Conservation (phyloP, 768 basidiomycete genomes). For the Tephrocybe sp. region DNA sequence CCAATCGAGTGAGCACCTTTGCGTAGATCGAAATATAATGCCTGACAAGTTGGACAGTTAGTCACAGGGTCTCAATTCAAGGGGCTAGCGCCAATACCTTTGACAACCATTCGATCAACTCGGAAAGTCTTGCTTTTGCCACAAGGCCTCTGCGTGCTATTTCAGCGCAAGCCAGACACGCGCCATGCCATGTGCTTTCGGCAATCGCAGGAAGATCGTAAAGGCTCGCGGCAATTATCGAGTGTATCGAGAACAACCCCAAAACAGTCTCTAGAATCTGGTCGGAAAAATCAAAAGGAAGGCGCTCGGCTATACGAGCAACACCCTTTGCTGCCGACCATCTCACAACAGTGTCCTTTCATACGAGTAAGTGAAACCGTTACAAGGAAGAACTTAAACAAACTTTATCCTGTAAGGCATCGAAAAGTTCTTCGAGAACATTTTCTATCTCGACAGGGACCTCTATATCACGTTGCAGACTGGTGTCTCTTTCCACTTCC, state of each 20-base stretch:
- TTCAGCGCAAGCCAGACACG: conserved; percentile 90
- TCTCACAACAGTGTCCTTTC: conserved; percentile 90
- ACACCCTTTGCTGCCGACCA: conserved; percentile 95
- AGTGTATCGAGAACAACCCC: conserved; percentile 75
- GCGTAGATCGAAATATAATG: conserved; percentile 87
- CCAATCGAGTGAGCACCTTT: conserved; percentile 94
- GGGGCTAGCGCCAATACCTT: conserved; percentile 51
- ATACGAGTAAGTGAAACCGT: neutral
- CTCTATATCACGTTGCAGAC: conserved; percentile 47
- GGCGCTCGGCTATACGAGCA: conserved; percentile 78
- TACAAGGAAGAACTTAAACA: conserved; percentile 10
- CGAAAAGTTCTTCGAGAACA: conserved; percentile 71
- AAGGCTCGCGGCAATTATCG: conserved; percentile 57
- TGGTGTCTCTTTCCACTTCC: conserved; percentile 18
- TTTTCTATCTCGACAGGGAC: conserved; percentile 79
- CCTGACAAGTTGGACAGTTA: conserved; percentile 44
- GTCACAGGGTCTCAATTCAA: neutral
- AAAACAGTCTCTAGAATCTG: conserved; percentile 86
- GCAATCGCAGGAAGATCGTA: conserved; percentile 77
- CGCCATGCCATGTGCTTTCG: conserved; percentile 94
- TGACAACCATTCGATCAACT: conserved; percentile 75
- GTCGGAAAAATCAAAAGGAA: conserved; percentile 70
- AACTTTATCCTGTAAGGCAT: conserved; percentile 80
- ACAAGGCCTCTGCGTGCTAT: conserved; percentile 84
- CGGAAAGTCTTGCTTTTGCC: conserved; percentile 50